Evolutionary conservation across 345 rosid species (phyloP).

Genomic region (Acer yangbiense): DNA sequence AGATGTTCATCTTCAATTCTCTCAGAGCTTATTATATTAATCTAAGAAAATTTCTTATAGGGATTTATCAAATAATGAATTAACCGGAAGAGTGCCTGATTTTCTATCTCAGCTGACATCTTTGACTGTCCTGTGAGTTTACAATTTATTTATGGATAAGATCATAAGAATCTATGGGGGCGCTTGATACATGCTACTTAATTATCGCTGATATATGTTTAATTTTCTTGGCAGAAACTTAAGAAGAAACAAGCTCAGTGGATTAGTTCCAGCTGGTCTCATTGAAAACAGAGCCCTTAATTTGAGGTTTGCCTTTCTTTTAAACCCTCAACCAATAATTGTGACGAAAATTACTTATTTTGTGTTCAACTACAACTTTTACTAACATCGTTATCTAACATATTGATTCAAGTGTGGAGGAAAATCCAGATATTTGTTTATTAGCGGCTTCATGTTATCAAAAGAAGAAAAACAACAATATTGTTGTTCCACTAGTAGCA

Average conservation of each 20-base stretch:
- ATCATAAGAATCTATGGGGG: no score
- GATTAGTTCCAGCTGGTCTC: constrained; percentile 46
- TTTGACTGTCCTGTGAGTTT: constrained; percentile 52
- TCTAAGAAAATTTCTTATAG: constrained; percentile 25
- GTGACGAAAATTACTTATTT: no score
- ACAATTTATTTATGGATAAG: no score
- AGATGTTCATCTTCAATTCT: background rate
- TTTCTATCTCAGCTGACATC: constrained; percentile 36
- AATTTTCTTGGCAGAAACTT: constrained; percentile 34
- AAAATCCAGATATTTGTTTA: constrained; percentile 41
- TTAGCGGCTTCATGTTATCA: background rate
- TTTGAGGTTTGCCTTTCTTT: constrained; percentile 10
- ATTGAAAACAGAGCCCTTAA: background rate
- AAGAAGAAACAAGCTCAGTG: constrained; percentile 42
- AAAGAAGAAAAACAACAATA: constrained; percentile 18
- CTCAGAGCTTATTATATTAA: no score
- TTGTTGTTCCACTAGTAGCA: constrained; percentile 37
- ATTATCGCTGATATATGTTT: no score
- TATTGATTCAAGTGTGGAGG: constrained; percentile 35
- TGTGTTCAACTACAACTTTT: background rate
- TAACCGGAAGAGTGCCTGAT: constrained; percentile 51
- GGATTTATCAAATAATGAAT: constrained; percentile 55
- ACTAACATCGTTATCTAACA: no score
- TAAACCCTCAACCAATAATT: no score
- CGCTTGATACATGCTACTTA: no score